Conservation (phyloP, 2,329 filamentous ascomycete genomes). For the Cladophialophora psammophila region DNA sequence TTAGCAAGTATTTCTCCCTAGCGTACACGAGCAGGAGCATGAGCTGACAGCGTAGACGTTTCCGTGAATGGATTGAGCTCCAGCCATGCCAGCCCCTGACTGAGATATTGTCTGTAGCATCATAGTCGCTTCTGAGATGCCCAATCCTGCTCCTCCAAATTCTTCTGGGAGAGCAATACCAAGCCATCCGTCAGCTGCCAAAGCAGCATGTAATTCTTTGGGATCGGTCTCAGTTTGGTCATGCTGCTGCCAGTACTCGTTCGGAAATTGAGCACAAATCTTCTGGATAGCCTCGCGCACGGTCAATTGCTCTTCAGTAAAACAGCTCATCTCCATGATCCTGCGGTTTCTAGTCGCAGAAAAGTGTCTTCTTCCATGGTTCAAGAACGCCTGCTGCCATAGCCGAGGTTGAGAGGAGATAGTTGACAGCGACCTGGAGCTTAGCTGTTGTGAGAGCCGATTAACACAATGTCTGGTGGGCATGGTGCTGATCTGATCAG, state of each 20-base stretch:
- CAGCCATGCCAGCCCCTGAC: slow-evolving; percentile 80
- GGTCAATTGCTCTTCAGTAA: slow-evolving; percentile 74
- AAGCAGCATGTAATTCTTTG: slow-evolving; percentile 74
- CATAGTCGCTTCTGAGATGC: slow-evolving; percentile 82
- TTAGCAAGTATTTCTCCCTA: neutral
- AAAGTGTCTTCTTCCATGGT: slow-evolving; percentile 27
- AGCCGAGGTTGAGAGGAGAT: slow-evolving; percentile 30
- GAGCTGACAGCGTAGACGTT: slow-evolving; percentile 68
- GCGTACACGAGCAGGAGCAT: neutral
- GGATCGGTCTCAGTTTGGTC: slow-evolving; percentile 76
- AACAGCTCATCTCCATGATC: slow-evolving; percentile 75
- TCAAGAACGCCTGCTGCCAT: slow-evolving; percentile 8
- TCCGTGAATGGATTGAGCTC: slow-evolving; percentile 68
- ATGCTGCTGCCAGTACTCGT: slow-evolving; percentile 77
- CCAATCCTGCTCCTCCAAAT: slow-evolving; percentile 74
- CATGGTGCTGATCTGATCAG: slow-evolving; percentile 7
- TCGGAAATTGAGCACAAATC: slow-evolving; percentile 74
- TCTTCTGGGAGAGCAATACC: slow-evolving; percentile 79
- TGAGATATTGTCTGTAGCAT: slow-evolving; percentile 86
- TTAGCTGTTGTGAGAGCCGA: slow-evolving; percentile 12
- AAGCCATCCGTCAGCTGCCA: slow-evolving; percentile 80
- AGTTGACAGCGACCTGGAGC: neutral
- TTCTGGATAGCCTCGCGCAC: slow-evolving; percentile 74
- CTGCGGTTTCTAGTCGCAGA: slow-evolving; percentile 19
- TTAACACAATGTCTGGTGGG: slow-evolving; percentile 14